These are phyloP conservation scores for Grigorovia transvaalensis DNA, from an alignment of 805 yeast genomes.

Conservation along the genomic window DNA sequence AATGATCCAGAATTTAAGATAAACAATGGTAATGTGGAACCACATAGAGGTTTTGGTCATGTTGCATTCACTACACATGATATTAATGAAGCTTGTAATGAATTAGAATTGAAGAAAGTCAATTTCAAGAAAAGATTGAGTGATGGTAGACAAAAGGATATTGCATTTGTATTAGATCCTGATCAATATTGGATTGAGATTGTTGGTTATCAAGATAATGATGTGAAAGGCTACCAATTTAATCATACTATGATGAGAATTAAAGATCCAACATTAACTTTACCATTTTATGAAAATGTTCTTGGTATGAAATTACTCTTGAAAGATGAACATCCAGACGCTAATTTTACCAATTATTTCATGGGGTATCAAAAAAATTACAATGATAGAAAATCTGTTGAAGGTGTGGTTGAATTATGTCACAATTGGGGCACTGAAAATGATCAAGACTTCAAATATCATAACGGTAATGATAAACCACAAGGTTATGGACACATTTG, in stretches of 20 bases:
- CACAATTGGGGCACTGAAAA: slow-evolving; percentile 93
- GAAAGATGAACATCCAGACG: slow-evolving; percentile 47
- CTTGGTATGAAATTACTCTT: slow-evolving; percentile 72
- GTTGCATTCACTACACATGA: slow-evolving; percentile 81
- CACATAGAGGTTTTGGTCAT: slow-evolving; percentile 89
- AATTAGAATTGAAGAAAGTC: slow-evolving; percentile 52
- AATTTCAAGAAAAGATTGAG: slow-evolving; percentile 69
- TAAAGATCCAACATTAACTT: slow-evolving; percentile 66
- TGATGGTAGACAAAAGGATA: slow-evolving; percentile 88
- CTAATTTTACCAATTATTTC: slow-evolving; percentile 79
- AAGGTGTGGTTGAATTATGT: slow-evolving; percentile 78
- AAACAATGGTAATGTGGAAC: slow-evolving; percentile 77
- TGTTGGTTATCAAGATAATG: slow-evolving; percentile 40
- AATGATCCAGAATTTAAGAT: slow-evolving; percentile 43
- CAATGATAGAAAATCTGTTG: slow-evolving; percentile 36
- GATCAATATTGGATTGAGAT: slow-evolving; percentile 96
- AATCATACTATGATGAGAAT: slow-evolving; percentile 93
- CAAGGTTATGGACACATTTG: slow-evolving; percentile 87
- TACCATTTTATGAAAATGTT: slow-evolving; percentile 67
- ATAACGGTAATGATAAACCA: slow-evolving; percentile 68
- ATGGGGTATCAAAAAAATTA: slow-evolving; percentile 51
- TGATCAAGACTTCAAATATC: slow-evolving; percentile 66
- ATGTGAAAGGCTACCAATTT: slow-evolving; percentile 31
- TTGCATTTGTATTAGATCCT: slow-evolving; percentile 92
- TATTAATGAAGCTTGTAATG: slow-evolving; percentile 49